phyloP scores from a whole-genome alignment of 257 asterid species.

The Solanum infundibuliforme region DNA sequence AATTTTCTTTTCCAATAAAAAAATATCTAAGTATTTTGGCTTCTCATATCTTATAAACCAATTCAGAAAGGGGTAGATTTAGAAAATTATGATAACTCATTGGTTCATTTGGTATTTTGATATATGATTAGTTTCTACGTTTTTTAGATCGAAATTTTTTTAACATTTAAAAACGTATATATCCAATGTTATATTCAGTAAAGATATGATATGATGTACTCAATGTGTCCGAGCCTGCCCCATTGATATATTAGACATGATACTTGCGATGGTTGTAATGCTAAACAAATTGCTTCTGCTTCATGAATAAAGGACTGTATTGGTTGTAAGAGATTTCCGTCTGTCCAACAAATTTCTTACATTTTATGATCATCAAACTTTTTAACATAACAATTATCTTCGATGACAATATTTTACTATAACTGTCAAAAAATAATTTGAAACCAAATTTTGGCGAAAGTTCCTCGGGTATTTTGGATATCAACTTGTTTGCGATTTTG shows the following conservation, averaged over 20 bases:
- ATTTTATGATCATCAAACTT: background rate
- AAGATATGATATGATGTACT: background rate
- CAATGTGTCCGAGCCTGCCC: no score
- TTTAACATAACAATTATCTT: background rate
- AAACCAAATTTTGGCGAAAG: no score
- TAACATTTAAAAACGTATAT: no score
- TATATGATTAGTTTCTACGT: background rate
- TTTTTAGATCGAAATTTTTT: rapidly evolving
- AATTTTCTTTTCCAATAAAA: background rate
- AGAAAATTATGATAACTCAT: background rate
- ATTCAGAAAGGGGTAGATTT: background rate
- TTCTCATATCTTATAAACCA: background rate
- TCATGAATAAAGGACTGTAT: background rate
- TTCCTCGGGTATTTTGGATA: background rate
- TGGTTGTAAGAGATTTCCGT: background rate
- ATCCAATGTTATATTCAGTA: background rate
- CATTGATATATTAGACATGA: no score
- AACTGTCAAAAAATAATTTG: background rate
- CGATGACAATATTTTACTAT: background rate
- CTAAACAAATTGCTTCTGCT: background rate
- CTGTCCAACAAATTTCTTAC: no score
- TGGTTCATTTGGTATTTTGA: background rate
- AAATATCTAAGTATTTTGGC: background rate
- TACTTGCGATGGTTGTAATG: background rate
- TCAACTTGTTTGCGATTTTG: background rate